These are phyloP conservation scores for Tuber umbilicatum DNA, from an alignment of 495 filamentous ascomycete species.

Conservation along the genomic window DNA sequence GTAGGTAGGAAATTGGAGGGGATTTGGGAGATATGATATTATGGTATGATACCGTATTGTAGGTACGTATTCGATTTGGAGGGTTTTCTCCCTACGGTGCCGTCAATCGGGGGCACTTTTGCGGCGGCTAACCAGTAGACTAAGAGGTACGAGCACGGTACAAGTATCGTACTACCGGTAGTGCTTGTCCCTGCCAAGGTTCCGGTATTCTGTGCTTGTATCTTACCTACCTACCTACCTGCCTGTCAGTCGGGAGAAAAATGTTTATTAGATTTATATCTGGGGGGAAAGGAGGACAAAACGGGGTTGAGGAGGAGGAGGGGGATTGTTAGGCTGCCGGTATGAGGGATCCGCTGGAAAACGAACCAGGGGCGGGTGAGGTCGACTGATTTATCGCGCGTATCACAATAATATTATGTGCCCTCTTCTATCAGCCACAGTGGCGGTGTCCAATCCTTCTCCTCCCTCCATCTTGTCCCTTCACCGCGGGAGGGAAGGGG, in stretches of 20 bases:
- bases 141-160: too few species aligned
- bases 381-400: too few species aligned
- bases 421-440: neutral
- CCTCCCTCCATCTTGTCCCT: neutral
- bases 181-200: too few species aligned
- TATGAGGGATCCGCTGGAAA: neutral
- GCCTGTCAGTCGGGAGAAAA: neutral
- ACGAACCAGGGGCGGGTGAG: too few species aligned
- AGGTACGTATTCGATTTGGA: too few species aligned
- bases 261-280: neutral
- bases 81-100: neutral
- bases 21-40: too few species aligned
- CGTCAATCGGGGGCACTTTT: too few species aligned
- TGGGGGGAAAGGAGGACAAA: neutral
- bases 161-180: too few species aligned
- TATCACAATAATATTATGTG: neutral
- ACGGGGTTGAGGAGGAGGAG: neutral
- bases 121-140: too few species aligned
- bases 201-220: too few species aligned
- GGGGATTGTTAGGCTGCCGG: too few species aligned
- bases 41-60: too few species aligned
- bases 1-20: neutral
- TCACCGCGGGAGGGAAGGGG: neutral
- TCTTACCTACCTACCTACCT: neutral
- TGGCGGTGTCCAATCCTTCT: neutral